Conservation (phyloP, 1,284 basidiomycete species). For the Apiotrichum domesticum region DNA sequence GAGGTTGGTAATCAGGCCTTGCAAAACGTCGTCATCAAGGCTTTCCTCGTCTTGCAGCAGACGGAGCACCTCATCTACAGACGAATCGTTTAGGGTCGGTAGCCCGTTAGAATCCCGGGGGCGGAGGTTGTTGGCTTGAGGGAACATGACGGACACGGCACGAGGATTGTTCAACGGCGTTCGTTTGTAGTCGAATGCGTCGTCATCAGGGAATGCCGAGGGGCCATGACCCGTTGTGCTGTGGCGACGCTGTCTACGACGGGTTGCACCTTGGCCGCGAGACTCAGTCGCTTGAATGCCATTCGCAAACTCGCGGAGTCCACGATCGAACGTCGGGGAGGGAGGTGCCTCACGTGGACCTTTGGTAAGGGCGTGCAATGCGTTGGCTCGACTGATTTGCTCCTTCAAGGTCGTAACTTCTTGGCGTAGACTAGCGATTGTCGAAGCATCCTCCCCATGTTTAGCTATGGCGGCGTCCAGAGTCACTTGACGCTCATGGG, state of each 20-base stretch:
- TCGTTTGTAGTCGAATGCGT: slow-evolving; percentile 51
- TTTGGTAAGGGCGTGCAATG: slow-evolving; percentile 73
- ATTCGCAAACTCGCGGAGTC: slow-evolving; percentile 50
- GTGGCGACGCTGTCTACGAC: slow-evolving; percentile 53
- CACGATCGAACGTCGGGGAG: slow-evolving; percentile 59
- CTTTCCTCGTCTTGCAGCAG: slow-evolving; percentile 86
- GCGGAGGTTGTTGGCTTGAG: slow-evolving; percentile 58
- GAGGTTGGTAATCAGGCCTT: slow-evolving; percentile 81
- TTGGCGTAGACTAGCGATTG: slow-evolving; percentile 80
- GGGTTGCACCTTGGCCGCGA: slow-evolving; percentile 16
- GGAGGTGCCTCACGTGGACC: slow-evolving; percentile 54
- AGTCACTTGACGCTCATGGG: slow-evolving; percentile 72
- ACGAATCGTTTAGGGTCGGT: slow-evolving; percentile 72
- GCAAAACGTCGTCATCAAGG: slow-evolving; percentile 89
- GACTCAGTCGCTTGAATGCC: slow-evolving; percentile 56
- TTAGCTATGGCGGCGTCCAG: slow-evolving; percentile 50
- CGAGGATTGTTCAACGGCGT: slow-evolving; percentile 71
- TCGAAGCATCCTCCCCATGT: slow-evolving; percentile 71
- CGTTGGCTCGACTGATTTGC: slow-evolving; percentile 89
- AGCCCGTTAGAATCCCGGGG: slow-evolving; percentile 64
- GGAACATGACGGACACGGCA: slow-evolving; percentile 84
- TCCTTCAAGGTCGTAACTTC: slow-evolving; percentile 89
- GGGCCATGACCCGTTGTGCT: slow-evolving; percentile 32
- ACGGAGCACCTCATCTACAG: slow-evolving; percentile 89
- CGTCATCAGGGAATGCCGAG: slow-evolving; percentile 8